Evolutionary conservation across 2,329 filamentous ascomycete species (phyloP), one percentile per base, ranked within the genome.

Genomic region (Fusarium devonianum): DNA sequence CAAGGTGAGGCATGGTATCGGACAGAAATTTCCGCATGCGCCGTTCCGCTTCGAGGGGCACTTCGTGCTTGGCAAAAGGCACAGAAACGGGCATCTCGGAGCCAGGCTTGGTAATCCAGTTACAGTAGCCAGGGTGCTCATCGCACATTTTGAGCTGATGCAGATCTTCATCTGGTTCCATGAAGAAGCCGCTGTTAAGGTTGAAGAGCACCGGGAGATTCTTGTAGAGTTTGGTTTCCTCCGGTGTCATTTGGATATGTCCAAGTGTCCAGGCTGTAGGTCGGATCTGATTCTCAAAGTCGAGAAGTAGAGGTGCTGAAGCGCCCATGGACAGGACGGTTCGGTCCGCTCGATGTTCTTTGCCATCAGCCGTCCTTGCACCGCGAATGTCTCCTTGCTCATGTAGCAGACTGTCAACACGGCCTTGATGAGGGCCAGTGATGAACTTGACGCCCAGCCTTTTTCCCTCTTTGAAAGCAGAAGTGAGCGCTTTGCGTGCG

Each of bases 211-310:
- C 51, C 0, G 52, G 56, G 0, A 60, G 48, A 3, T 53, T 34
- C 12, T 42, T 53, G 22, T 53, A 60, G 0, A 56, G 25, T 1
- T 48, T 41, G 1, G 9, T 8, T 28, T 59, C 57, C 11, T 56
- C 37, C 0, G 37, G 29, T 0, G 56, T 56, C 52, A 60, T 56
- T 12, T 60, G 51, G 0, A 60, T 56, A 29, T 60, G 57, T 1
- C 56, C 56, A 0, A 60, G 14, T 0, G 56, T 59, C 57, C 56
- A 60, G 0, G 56, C 56, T 0, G 57, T 59, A 21, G 57, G 56
- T 0, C 57, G 52, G 10, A 60, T 45, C 17, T 60, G 56, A 11
- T 60, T 60, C n/a, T 59, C 57, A 25, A 60, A 59, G 5, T 60
- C 52, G 2, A 60, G 43, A 14, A 60, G 48, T 8, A 38, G 21